Conservation (phyloP, 2,329 filamentous ascomycete genomes). For the Claviceps sp. region DNA sequence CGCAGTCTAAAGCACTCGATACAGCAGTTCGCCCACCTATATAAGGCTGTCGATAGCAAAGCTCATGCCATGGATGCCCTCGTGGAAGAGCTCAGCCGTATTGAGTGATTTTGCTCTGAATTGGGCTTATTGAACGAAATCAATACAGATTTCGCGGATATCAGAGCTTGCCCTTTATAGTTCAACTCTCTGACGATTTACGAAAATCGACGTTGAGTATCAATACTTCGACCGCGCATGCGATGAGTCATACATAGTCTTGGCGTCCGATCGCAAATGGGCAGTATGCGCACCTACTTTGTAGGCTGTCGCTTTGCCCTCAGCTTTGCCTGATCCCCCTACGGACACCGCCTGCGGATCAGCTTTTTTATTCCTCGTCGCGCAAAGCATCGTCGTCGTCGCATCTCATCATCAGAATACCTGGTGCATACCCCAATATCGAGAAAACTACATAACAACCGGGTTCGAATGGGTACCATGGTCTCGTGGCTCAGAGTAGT, state of each 20-base stretch:
- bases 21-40: constrained; percentile 39
- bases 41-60: constrained; percentile 34
- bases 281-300: not conserved
- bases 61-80: constrained; percentile 25
- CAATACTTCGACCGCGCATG: not conserved
- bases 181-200: not conserved
- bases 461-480: too few species aligned
- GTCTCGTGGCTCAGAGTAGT: too few species aligned
- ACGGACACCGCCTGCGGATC: too few species aligned
- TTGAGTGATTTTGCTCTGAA: not conserved
- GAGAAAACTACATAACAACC: too few species aligned
- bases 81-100: constrained; percentile 21
- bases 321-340: too few species aligned
- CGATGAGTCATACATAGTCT: too few species aligned
- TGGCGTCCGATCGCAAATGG: too few species aligned
- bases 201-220: not conserved
- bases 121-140: not conserved
- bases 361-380: too few species aligned
- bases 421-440: too few species aligned
- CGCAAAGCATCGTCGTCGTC: too few species aligned
- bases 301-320: too few species aligned
- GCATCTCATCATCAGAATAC: too few species aligned
- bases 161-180: not conserved
- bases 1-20: constrained; percentile 36
- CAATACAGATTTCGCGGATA: not conserved